Evolutionary conservation across 192 early-diverging fungal genomes (phyloP), one percentile per base, ranked within the genome.

Genomic region (Geosiphon pyriformis): DNA sequence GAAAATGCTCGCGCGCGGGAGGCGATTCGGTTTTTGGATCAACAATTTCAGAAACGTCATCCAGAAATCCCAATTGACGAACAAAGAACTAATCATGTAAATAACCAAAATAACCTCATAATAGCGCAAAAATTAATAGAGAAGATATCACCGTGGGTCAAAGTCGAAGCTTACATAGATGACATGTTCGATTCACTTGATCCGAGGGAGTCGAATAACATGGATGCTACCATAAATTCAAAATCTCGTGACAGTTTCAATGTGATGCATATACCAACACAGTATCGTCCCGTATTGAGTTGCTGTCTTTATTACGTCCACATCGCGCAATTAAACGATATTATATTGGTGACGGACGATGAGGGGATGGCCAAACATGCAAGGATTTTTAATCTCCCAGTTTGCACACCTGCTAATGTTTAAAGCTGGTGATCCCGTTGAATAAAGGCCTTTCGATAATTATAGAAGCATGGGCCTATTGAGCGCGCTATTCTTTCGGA

Each of bases 21-120:
- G 50, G 78, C 83, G 12, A 85, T 85, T 61, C 74, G 83, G 8
- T 85, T 76, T 67, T 46, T 85, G 27, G 78, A 79, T 51, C 66
- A 73, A 12, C 47, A 72, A 49, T 37, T 76, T n/a, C 47, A 32
- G 4, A 49, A 55, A 34, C 17, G 53, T 35, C 23, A 47, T 15
- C 2, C 61, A 34, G 26, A 70, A 11, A 4, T 30, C 53, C 26
- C 42, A 27, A 32, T 29, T 49, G 56, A 71, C 23, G 59, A 74
- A n/a, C 51, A 68, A 46, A 4, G 69, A 37, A 71, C 68, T 50
- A 62, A 70, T 31, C 23, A 35, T n/a, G 47, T 53, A 6, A 59
- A 67, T 54, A 68, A 59, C 18, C 52, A 64, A 18, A 46, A 61
- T 1, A 67, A 78, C 2, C 73, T 77, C 23, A 58, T 85, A 20